Percentiles rank a stretch among this genome's conserved stretches.
phyloP scores from a whole-genome alignment of 2,329 filamentous ascomycete species.

The Diaporthe ampelina region DNA sequence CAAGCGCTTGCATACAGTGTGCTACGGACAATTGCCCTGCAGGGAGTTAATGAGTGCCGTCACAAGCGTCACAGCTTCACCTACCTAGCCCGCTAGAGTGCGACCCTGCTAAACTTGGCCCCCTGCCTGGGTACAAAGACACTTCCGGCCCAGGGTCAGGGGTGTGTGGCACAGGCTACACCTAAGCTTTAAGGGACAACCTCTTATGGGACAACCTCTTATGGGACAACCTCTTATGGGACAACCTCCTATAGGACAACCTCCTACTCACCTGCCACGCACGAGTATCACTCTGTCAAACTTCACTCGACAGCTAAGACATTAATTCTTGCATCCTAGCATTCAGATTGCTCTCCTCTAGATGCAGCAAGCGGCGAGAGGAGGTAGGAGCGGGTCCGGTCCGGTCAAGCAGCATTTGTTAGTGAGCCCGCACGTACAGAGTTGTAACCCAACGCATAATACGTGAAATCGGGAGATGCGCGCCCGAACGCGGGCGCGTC shows the following conservation, averaged over 20 bases:
- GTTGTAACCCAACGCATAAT: too few relatives aligned
- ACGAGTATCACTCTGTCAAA: not conserved
- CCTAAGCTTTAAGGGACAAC: too few relatives aligned
- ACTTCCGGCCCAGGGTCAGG: constrained; percentile 9
- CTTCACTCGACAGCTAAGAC: not conserved
- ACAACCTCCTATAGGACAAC: too few relatives aligned
- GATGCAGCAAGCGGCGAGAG: not conserved
- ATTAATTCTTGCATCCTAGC: not conserved
- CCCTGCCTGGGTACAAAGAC: not conserved
- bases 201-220: too few relatives aligned
- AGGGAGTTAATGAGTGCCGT: constrained; percentile 8
- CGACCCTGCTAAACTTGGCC: constrained; percentile 14
- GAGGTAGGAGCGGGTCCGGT: not conserved
- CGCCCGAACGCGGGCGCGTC: not conserved
- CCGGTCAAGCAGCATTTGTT: not conserved
- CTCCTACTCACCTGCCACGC: not conserved
- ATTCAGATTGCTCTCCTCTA: not conserved
- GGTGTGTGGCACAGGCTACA: not conserved
- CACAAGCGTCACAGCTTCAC: constrained; percentile 27
- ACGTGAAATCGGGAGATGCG: not conserved
- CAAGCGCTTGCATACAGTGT: not conserved
- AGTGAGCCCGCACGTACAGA: not conserved
- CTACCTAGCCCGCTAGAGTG: constrained; percentile 18
- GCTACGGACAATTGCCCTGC: not conserved
- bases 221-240: too few relatives aligned